A percentile compares a stretch with the other conserved stretches of the same genome.
Evolutionary conservation across 768 basidiomycete genomes (phyloP).

Genomic region (Boletus speciosus): DNA sequence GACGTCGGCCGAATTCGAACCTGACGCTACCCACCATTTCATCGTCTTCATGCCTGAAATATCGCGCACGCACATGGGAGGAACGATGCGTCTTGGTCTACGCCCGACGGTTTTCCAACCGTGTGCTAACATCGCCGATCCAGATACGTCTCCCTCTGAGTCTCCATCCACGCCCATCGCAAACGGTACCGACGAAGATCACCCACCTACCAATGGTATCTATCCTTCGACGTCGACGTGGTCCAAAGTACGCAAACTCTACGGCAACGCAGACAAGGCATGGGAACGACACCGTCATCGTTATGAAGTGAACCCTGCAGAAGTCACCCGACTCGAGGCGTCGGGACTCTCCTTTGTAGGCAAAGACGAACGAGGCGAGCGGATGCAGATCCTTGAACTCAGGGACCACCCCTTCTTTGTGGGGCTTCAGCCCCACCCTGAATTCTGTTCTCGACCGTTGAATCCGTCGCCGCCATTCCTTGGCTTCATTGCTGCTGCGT

Average conservation of each 20-base stretch:
- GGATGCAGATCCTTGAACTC: constrained; percentile 96
- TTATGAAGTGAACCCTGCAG: constrained; percentile 92
- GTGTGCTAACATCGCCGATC: constrained; percentile 20
- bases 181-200: constrained; percentile 2
- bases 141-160: constrained; percentile 13
- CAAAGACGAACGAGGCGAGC: constrained; percentile 92
- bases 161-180: constrained; percentile 1
- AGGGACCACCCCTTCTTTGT: constrained; percentile 91
- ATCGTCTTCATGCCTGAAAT: constrained; percentile 99
- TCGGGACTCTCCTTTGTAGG: constrained; percentile 80
- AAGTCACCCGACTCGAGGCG: constrained; percentile 65
- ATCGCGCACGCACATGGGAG: constrained; percentile 96
- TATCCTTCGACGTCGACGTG: constrained; percentile 51
- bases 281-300: constrained; percentile 98
- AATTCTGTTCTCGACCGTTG: constrained; percentile 96
- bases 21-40: constrained; percentile 61
- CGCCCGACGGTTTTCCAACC: constrained; percentile 90
- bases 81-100: constrained; percentile 99
- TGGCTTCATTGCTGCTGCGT: constrained; percentile 86
- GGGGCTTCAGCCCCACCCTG: constrained; percentile 94
- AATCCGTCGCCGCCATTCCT: constrained; percentile 98
- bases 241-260: constrained; percentile 74
- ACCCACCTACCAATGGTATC: constrained; percentile 6
- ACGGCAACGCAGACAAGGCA: constrained; percentile 74
- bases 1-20: constrained; percentile 78